Evolutionary conservation across 1,139 yeast genomes (phyloP).

Genomic region (Hansenula sp.): DNA sequence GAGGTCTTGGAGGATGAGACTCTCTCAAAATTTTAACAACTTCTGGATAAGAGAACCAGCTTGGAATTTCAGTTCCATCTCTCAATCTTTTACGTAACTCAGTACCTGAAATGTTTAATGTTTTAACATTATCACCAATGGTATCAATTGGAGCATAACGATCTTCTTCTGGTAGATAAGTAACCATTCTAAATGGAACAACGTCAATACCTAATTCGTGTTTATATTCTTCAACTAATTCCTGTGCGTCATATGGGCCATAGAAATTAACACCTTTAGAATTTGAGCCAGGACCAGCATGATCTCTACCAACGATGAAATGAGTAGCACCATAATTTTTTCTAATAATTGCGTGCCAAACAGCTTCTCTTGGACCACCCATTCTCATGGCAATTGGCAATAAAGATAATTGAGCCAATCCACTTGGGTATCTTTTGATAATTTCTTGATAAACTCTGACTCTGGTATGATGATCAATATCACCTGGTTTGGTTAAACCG

Average conservation of each 20-base stretch:
- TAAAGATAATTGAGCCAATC: conserved; percentile 84
- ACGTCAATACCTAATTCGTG: conserved; percentile 83
- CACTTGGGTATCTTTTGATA: conserved; percentile 87
- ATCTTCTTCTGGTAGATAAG: conserved; percentile 92
- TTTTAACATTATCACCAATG: conserved; percentile 70
- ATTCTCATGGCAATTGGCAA: conserved; percentile 97
- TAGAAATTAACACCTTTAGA: conserved; percentile 92
- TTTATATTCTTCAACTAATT: conserved; percentile 68
- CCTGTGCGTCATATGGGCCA: conserved; percentile 97
- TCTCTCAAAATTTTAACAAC: conserved; percentile 89
- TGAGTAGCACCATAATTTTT: conserved; percentile 97
- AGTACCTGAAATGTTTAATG: conserved; percentile 92
- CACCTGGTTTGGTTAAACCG: conserved; percentile 96
- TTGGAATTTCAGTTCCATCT: conserved; percentile 87
- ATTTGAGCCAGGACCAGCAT: conserved; percentile 96
- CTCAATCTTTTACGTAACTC: conserved; percentile 85
- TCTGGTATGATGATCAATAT: conserved; percentile 95
- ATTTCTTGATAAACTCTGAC: conserved; percentile 93
- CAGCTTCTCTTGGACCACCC: conserved; percentile 99
- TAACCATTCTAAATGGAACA: conserved; percentile 96
- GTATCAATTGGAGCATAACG: conserved; percentile 95
- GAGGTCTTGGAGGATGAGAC: conserved; percentile 86
- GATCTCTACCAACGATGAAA: conserved; percentile 97
- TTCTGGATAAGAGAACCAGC: conserved; percentile 97
- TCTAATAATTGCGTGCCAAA: conserved; percentile 97